Conservation (phyloP, 208 protist species). For the Herpetomonas samuelpessoai region DNA sequence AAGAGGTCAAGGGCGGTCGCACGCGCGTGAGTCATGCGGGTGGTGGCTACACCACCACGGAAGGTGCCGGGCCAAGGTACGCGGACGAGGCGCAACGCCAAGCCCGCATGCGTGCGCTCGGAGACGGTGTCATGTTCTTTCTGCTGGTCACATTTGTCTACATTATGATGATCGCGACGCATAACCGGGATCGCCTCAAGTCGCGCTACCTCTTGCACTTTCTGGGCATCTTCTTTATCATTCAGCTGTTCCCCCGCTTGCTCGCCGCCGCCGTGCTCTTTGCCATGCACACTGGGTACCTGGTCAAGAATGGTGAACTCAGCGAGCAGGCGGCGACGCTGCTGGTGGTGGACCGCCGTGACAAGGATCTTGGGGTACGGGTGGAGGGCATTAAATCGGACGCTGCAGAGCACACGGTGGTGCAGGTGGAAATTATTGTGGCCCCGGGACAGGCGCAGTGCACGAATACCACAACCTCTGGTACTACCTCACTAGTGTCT, state of each 20-base stretch:
- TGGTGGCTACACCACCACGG: not conserved
- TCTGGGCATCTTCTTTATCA: constrained; percentile 62
- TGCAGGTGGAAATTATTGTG: constrained; percentile 37
- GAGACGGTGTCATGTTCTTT: constrained; percentile 59
- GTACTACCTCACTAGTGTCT: constrained; percentile 4
- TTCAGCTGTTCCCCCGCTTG: constrained; percentile 70
- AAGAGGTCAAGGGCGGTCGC: constrained; percentile 15
- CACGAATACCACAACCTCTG: not conserved
- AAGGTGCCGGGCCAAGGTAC: constrained; percentile 32
- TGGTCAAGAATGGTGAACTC: constrained; percentile 41
- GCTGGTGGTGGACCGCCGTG: constrained; percentile 35
- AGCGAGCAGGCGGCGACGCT: constrained; percentile 46
- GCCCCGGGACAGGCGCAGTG: not conserved
- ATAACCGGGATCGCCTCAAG: constrained; percentile 56
- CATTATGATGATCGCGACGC: constrained; percentile 49
- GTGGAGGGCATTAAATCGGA: constrained; percentile 43
- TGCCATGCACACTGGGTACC: constrained; percentile 48
- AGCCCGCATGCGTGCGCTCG: constrained; percentile 60
- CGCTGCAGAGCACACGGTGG: constrained; percentile 27
- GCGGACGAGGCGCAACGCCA: constrained; percentile 50
- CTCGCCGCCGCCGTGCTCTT: constrained; percentile 72
- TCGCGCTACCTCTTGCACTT: constrained; percentile 49
- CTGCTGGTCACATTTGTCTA: constrained; percentile 55
- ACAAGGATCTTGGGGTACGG: constrained; percentile 20
- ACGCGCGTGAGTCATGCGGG: not conserved